Percentiles rank a stretch among this genome's conserved stretches.
Conservation (phyloP, 768 basidiomycete species). For the Pisolithus orientalis region DNA sequence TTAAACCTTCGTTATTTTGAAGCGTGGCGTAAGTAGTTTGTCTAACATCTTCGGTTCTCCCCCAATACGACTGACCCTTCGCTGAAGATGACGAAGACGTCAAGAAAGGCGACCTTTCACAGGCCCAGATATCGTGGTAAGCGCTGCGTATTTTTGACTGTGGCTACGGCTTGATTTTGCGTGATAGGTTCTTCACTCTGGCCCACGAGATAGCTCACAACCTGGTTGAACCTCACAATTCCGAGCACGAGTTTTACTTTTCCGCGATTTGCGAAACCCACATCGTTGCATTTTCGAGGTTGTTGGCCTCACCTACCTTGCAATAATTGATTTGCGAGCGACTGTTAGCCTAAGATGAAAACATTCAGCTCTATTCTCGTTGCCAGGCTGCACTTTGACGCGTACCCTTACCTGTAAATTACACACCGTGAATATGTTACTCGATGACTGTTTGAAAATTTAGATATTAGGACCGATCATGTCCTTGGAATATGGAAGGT, state of each 20-base stretch:
- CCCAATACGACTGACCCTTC: not conserved
- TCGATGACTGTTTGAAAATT: too few relatives aligned
- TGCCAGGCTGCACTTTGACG: too few relatives aligned
- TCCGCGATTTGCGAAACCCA: slow-evolving; percentile 80
- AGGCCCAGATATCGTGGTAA: slow-evolving; percentile 80
- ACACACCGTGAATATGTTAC: too few relatives aligned
- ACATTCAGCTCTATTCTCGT: too few relatives aligned
- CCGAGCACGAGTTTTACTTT: slow-evolving; percentile 93
- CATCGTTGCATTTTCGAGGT: slow-evolving; percentile 35
- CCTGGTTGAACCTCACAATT: slow-evolving; percentile 78
- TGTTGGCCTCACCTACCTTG: slow-evolving; percentile 15
- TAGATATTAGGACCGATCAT: too few relatives aligned
- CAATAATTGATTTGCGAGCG: too few relatives aligned
- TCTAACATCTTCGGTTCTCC: not conserved
- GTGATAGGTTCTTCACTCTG: slow-evolving; percentile 75
- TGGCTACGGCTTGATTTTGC: not conserved
- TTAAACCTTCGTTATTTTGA: slow-evolving; percentile 82
- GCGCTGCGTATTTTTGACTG: slow-evolving; percentile 7
- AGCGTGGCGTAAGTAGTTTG: slow-evolving; percentile 70
- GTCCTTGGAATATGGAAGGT: too few relatives aligned
- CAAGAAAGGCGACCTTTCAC: slow-evolving; percentile 38
- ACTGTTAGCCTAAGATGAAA: too few relatives aligned
- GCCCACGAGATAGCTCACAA: slow-evolving; percentile 96
- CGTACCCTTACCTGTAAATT: too few relatives aligned
- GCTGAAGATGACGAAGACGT: slow-evolving; percentile 68